Evolutionary conservation across 768 basidiomycete species (phyloP).

Genomic region (Crassisporium funariophilum): DNA sequence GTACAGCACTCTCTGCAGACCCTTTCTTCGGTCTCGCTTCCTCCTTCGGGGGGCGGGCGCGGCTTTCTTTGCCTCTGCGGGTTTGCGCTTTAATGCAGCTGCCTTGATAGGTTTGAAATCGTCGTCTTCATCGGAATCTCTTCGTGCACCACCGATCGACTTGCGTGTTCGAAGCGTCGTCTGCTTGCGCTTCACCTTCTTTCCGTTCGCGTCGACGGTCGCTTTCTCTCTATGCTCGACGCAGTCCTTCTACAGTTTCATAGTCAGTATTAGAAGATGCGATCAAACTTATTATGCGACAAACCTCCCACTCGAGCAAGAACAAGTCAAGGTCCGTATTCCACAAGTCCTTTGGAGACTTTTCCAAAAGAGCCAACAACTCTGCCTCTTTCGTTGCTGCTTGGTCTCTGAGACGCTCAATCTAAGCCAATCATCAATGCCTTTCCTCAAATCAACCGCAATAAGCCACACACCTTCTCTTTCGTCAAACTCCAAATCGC

Average conservation of each 20-base stretch:
- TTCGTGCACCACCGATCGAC: constrained; percentile 42
- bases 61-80: constrained; percentile 25
- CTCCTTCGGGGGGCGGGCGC: constrained; percentile 10
- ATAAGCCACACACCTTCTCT: constrained; percentile 69
- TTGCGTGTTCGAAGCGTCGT: constrained; percentile 48
- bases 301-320: constrained; percentile 81
- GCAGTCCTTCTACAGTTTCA: constrained; percentile 40
- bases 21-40: constrained; percentile 23
- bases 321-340: constrained; percentile 86
- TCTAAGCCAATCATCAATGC: constrained; percentile 49
- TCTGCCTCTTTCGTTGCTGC: constrained; percentile 83
- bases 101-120: constrained; percentile 53
- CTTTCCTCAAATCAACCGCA: neutral
- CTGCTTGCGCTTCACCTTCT: constrained; percentile 50
- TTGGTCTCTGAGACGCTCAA: constrained; percentile 81
- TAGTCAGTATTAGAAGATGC: neutral
- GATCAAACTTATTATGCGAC: too few relatives aligned
- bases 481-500: constrained; percentile 92
- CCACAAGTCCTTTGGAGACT: constrained; percentile 85
- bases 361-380: constrained; percentile 73
- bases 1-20: constrained; percentile 17
- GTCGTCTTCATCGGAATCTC: constrained; percentile 42
- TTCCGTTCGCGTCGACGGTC: constrained; percentile 45
- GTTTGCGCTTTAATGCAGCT: constrained; percentile 42
- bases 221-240: constrained; percentile 48